phyloP scores from a whole-genome alignment of 2,329 filamentous ascomycete genomes.

The Torrubiella hemipterigena region DNA sequence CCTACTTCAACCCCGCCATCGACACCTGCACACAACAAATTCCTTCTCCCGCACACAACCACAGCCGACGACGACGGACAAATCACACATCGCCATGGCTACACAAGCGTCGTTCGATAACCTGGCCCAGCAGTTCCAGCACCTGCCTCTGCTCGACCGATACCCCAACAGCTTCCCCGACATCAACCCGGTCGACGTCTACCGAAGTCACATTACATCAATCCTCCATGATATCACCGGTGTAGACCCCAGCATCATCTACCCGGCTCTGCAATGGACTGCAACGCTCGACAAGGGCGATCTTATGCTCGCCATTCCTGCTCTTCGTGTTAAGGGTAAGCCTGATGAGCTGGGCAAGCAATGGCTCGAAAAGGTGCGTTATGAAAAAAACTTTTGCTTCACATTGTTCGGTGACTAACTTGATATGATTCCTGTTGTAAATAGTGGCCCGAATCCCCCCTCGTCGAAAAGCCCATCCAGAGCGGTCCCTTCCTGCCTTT shows the following conservation, averaged over 20 bases:
- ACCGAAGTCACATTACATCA: constrained; percentile 17
- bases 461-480: constrained; percentile 59
- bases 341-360: constrained; percentile 49
- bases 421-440: too few relatives aligned
- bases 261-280: constrained; percentile 68
- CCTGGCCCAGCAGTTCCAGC: constrained; percentile 5
- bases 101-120: constrained; percentile 6
- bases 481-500: constrained; percentile 64
- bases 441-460: constrained; percentile 61
- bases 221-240: constrained; percentile 14
- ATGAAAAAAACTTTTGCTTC: too few relatives aligned
- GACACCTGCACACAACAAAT: constrained; percentile 1
- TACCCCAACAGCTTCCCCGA: constrained; percentile 7
- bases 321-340: constrained; percentile 67
- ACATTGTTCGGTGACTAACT: too few relatives aligned
- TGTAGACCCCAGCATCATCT: constrained; percentile 39
- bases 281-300: constrained; percentile 72
- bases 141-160: constrained; percentile 6
- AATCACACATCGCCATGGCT: constrained; percentile 6
- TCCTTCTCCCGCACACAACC: too few relatives aligned
- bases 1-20: constrained; percentile 4
- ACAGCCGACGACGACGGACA: too few relatives aligned
- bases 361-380: constrained; percentile 45
- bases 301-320: constrained; percentile 64
- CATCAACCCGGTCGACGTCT: constrained; percentile 8